Evolutionary conservation across 2,329 filamentous ascomycete genomes (phyloP).

Genomic region (Hymenoscyphus infarciens): DNA sequence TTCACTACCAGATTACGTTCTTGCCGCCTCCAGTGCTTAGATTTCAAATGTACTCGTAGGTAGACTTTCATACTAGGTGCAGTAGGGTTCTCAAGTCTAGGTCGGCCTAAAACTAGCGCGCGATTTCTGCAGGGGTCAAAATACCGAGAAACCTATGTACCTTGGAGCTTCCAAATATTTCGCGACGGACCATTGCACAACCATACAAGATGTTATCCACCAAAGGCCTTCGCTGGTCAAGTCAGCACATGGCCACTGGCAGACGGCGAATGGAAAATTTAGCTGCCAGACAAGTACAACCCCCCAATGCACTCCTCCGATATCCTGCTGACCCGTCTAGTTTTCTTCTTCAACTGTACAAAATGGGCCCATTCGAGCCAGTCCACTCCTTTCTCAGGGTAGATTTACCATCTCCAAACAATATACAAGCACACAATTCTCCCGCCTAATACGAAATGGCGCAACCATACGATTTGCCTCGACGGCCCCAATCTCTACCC

Average conservation of each 20-base stretch:
- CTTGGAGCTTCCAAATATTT: conserved; percentile 31
- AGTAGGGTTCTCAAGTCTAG: background rate
- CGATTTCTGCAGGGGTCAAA: background rate
- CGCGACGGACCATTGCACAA: conserved; percentile 21
- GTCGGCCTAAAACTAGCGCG: background rate
- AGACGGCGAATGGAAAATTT: conserved; percentile 37
- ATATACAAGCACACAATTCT: conserved; percentile 18
- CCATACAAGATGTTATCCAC: conserved; percentile 50
- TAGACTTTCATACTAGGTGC: background rate
- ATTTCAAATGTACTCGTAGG: too few species aligned
- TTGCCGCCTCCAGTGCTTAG: too few species aligned
- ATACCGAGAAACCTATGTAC: background rate
- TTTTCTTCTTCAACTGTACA: conserved; percentile 33
- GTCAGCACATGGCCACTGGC: conserved; percentile 40
- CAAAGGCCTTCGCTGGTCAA: conserved; percentile 48
- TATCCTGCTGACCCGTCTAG: conserved; percentile 24
- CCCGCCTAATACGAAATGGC: conserved; percentile 28
- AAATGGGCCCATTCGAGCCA: conserved; percentile 27
- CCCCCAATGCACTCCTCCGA: background rate
- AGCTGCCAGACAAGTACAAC: conserved; percentile 35
- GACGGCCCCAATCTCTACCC: conserved; percentile 8
- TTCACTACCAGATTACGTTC: too few species aligned
- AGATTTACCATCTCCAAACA: conserved; percentile 20
- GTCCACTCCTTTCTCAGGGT: conserved; percentile 27
- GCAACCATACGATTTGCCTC: conserved; percentile 31